Base-by-base conservation (phyloP, 805 yeast species). In the Ogataea degrootiae region DNA sequence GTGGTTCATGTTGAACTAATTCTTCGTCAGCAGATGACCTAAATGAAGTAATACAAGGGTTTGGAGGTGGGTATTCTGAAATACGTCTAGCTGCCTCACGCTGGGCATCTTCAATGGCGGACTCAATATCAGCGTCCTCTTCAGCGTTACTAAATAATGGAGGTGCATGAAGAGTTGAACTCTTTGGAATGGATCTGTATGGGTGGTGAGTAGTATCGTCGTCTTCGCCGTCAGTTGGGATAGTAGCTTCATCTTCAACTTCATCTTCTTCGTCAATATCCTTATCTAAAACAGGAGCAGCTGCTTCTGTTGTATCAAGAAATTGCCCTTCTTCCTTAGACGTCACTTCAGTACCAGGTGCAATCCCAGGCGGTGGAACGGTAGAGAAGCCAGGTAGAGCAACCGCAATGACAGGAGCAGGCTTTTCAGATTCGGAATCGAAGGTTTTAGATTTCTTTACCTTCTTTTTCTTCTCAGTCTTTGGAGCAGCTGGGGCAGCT, bases 301-400 rank as follows among this genome's bases (percentile, higher is more conserved):
- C 63, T 8, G 31, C 31, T 26, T 7, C 31, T 9, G 31, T 26
- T 5, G 31, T 26, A 26, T 26, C 31, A 26, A 9, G 12, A 26
- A 26, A 26, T 26, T 26, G 31, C 31, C 31, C 12, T 26, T 26
- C 31, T 11, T 26, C 31, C 9, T 26, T 9, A 9, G 12, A 6
- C 9, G 12, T 9, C 11, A 2, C 31, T 26, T 26, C 31, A 26
- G 77, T 61, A 2, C 79, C 74, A 26, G 62, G 61, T 11, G 69
- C 62, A 4, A 56, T 39, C 7, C 58, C 58, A 8, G 58, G 34
- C 11, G 42, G 47, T n/a, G 50, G 53, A 34, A 52, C 38, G 6
- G n/a, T 21, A 15, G 41, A 33, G 19, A 39, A 11, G 5, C 41
- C 41, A 6, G 41, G 34, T 15, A 39, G 16, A 22, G 82, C 74